These are phyloP conservation scores for Aspergillus sp. DNA, from an alignment of 2,329 filamentous ascomycete genomes.

Conservation along the genomic window DNA sequence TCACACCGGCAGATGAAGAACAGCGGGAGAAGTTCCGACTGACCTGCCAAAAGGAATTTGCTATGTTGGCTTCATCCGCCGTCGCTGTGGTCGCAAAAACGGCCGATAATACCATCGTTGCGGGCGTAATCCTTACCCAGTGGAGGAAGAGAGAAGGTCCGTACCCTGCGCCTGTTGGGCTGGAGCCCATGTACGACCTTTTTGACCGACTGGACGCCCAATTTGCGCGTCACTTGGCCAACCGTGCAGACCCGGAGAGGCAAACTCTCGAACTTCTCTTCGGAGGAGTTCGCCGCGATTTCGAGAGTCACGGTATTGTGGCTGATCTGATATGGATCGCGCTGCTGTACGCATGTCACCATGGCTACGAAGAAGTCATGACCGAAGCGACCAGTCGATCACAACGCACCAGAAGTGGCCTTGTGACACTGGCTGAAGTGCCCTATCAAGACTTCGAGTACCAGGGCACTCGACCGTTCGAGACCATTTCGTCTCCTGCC, in stretches of 20 bases:
- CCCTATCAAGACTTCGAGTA: neutral
- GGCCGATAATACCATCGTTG: neutral
- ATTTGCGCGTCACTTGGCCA: neutral
- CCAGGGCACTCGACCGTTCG: neutral
- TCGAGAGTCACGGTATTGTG: neutral
- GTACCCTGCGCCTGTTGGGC: neutral
- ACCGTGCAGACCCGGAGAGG: neutral
- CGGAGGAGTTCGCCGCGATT: neutral
- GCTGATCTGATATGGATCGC: neutral
- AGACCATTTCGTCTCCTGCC: neutral
- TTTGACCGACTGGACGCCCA: neutral
- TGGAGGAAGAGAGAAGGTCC: neutral
- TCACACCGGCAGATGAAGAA: neutral
- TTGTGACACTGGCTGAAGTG: neutral
- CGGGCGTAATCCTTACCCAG: neutral
- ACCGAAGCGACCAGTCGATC: neutral
- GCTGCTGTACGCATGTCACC: neutral
- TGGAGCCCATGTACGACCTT: neutral
- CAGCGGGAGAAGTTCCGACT: neutral
- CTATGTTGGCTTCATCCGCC: neutral
- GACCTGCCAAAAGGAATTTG: neutral
- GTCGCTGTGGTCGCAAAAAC: neutral
- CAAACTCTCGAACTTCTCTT: neutral
- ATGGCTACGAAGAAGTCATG: neutral
- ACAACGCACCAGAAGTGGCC: neutral